A percentile compares a stretch with the other conserved stretches of the same genome.
Evolutionary conservation across 2,329 filamentous ascomycete species (phyloP).

Genomic region (Diaporthe amygdali): DNA sequence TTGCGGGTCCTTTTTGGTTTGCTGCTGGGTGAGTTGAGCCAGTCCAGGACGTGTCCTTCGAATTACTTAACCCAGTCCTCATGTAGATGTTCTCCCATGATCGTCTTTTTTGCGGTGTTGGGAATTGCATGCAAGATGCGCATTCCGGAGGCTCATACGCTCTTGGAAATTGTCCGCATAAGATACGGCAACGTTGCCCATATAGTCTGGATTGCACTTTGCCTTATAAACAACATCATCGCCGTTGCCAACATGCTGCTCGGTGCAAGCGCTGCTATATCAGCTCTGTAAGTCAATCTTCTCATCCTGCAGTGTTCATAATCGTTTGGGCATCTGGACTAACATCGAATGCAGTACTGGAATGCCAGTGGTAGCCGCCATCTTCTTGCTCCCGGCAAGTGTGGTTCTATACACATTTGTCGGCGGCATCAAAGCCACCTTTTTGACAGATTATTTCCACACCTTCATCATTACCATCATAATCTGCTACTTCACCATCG

Average conservation of each 20-base stretch:
- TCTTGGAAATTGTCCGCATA: slow-evolving; percentile 58
- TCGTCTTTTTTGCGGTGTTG: slow-evolving; percentile 58
- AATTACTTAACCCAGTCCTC: not conserved
- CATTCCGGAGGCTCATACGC: slow-evolving; percentile 58
- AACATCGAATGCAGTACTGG: not conserved
- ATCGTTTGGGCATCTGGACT: not conserved
- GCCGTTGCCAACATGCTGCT: slow-evolving; percentile 59
- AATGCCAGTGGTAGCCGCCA: slow-evolving; percentile 43
- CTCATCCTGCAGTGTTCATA: not conserved
- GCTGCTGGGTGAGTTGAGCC: slow-evolving; percentile 43
- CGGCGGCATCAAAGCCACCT: slow-evolving; percentile 46
- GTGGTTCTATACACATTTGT: slow-evolving; percentile 46
- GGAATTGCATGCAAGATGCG: slow-evolving; percentile 58
- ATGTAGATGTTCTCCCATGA: slow-evolving; percentile 53
- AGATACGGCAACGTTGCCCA: slow-evolving; percentile 54
- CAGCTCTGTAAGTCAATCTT: slow-evolving; percentile 30
- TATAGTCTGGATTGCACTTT: slow-evolving; percentile 56
- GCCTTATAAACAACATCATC: slow-evolving; percentile 59
- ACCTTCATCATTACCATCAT: slow-evolving; percentile 60
- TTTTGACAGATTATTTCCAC: slow-evolving; percentile 58
- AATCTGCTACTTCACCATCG: slow-evolving; percentile 53
- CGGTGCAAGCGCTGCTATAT: slow-evolving; percentile 47
- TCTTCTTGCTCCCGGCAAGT: slow-evolving; percentile 47
- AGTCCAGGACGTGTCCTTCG: too few relatives aligned
- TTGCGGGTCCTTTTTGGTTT: slow-evolving; percentile 63